These are phyloP conservation scores for Termitomyces bulborhizus DNA, from an alignment of 768 basidiomycete species.

Conservation along the genomic window DNA sequence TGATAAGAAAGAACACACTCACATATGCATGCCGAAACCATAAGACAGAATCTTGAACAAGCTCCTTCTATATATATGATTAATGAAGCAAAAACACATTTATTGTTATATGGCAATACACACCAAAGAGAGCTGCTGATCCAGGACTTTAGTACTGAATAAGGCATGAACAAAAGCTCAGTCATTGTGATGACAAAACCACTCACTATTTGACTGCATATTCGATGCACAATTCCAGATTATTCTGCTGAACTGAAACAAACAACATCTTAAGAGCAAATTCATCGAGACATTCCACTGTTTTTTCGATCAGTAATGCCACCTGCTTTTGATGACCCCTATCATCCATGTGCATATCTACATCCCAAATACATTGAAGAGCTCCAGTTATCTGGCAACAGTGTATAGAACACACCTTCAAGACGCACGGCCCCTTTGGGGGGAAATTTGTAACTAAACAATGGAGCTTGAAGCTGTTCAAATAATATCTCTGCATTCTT, in stretches of 20 bases:
- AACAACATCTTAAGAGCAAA: neutral
- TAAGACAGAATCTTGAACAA: neutral
- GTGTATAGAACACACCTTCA: neutral
- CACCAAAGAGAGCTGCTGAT: neutral
- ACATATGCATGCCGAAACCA: conserved; percentile 2
- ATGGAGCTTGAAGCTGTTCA: neutral
- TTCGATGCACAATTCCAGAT: neutral
- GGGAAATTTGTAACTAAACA: neutral
- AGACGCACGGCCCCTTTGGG: neutral
- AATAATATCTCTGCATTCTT: neutral
- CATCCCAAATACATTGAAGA: neutral
- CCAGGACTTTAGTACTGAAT: neutral
- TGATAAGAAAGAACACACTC: neutral
- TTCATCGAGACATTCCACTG: neutral
- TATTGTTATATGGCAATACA: neutral
- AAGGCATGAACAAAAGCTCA: neutral
- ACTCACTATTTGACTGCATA: neutral
- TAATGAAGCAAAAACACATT: neutral
- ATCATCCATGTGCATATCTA: neutral
- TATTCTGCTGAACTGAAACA: neutral
- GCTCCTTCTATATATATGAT: neutral
- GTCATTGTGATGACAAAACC: neutral
- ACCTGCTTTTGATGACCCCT: neutral
- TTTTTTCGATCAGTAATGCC: neutral
- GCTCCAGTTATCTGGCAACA: neutral